Evolutionary conservation across 495 filamentous ascomycete genomes (phyloP), one percentile per base, ranked within the genome.

Genomic region (Glonium stellatum): DNA sequence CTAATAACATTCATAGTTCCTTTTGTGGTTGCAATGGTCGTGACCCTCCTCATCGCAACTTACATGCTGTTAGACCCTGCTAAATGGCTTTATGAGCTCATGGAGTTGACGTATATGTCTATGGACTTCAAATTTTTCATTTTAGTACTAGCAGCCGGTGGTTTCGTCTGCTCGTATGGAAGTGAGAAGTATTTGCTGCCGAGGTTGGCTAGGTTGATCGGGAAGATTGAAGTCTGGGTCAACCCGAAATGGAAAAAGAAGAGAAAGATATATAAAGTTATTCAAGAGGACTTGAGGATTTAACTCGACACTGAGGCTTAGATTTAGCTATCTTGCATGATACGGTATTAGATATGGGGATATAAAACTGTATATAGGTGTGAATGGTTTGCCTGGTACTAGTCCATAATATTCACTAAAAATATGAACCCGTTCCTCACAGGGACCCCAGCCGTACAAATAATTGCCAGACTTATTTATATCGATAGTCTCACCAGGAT

Each of bases 201-300:
- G 39, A 69, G 72, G 54, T 67, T 97, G 54, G 86, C 90, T n/a
- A 82, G 81, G 57, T 70, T 78, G 9, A 66, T 97, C 51, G 88
- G 89, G 12, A 75, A 71, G 34, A 53, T 79, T 22, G 85, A 82
- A 66, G 68, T 77, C 44, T 70, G 67, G 4, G 25, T 90, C 50
- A 82, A 81, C 54, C 77, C 78, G 0, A 78, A 78, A 55, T 74
- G 76, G 65, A 72, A 76, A 34, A 97, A 95, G 75, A 83, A 85
- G 67, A 78, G 90, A 61, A 96, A 96, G 71, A 76, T 85, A 72
- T 97, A 97, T 69, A 98, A 97, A 72, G 69, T 88, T 25, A 79
- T 96, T 11, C 65, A 80, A 49, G 88, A 92, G 69, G 76, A 83
- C 51, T 90, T 95, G 88, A 75, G 82, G 41, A 58, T 66, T 53